Conservation (phyloP, 1,139 yeast genomes). For the Pichia sp. region DNA sequence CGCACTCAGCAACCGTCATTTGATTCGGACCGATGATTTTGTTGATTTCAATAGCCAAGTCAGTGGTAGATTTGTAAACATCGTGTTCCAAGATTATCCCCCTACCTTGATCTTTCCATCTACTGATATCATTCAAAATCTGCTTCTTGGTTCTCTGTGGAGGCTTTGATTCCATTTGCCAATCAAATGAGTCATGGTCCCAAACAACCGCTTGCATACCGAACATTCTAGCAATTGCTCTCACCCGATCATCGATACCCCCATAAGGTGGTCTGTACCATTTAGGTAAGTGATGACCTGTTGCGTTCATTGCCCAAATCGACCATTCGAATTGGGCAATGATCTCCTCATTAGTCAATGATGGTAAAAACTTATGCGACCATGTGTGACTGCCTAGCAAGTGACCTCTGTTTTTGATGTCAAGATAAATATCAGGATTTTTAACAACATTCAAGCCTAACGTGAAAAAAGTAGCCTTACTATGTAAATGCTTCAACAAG, state of each 20-base stretch:
- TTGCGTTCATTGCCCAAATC: slow-evolving; percentile 97
- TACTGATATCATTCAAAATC: slow-evolving; percentile 50
- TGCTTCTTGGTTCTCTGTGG: slow-evolving; percentile 42
- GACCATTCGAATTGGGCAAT: slow-evolving; percentile 94
- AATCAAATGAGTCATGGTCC: slow-evolving; percentile 90
- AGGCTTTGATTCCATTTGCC: slow-evolving; percentile 58
- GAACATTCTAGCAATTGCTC: slow-evolving; percentile 75
- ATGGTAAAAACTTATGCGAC: slow-evolving; percentile 84
- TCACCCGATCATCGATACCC: slow-evolving; percentile 80
- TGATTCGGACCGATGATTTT: slow-evolving; percentile 53
- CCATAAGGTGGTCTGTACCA: slow-evolving; percentile 98
- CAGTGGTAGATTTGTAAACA: slow-evolving; percentile 60
- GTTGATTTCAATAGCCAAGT: slow-evolving; percentile 57
- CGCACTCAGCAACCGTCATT: slow-evolving; percentile 81
- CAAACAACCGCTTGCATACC: slow-evolving; percentile 86
- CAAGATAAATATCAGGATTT: slow-evolving; percentile 67
- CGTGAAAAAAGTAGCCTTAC: slow-evolving; percentile 73
- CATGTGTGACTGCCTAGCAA: slow-evolving; percentile 87
- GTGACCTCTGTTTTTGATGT: slow-evolving; percentile 61
- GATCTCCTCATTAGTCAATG: slow-evolving; percentile 69
- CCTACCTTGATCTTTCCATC: slow-evolving; percentile 43
- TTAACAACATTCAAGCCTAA: slow-evolving; percentile 76
- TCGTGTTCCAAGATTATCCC: slow-evolving; percentile 88
- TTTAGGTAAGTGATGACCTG: slow-evolving; percentile 81
- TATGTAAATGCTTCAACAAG: slow-evolving; percentile 49